A percentile compares a stretch with the other conserved stretches of the same genome.
These are phyloP conservation scores for Fraxinus floribunda DNA, from an alignment of 305 asterid genomes.

Conservation along the genomic window DNA sequence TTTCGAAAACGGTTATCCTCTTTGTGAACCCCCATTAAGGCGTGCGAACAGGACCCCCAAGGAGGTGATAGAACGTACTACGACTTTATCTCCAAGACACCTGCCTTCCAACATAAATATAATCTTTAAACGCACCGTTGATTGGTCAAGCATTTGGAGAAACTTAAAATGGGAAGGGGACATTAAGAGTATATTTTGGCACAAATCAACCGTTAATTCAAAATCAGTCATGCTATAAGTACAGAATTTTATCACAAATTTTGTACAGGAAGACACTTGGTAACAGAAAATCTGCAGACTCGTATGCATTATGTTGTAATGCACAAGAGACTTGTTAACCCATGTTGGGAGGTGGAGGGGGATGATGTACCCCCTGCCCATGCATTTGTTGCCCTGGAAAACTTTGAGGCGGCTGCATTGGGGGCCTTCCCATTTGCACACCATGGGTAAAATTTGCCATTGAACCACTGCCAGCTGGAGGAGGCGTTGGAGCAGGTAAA, in stretches of 20 bases:
- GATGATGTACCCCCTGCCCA: conserved; percentile 57
- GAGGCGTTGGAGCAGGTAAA: conserved; percentile 96
- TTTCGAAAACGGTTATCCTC: too few relatives aligned
- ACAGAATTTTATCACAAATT: too few relatives aligned
- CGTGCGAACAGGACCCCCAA: too few relatives aligned
- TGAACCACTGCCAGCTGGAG: conserved; percentile 64
- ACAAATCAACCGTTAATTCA: not conserved
- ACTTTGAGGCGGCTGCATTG: conserved; percentile 73
- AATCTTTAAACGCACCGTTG: not conserved
- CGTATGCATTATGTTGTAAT: not conserved
- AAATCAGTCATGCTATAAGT: not conserved
- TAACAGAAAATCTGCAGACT: not conserved
- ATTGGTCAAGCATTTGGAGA: not conserved
- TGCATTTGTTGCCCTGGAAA: conserved; percentile 71
- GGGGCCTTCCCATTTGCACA: conserved; percentile 76
- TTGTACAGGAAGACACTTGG: not conserved
- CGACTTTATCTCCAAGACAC: too few relatives aligned
- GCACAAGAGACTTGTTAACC: conserved; percentile 37
- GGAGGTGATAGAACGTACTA: too few relatives aligned
- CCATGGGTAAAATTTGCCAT: conserved; percentile 85
- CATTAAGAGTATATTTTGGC: not conserved
- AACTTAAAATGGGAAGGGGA: not conserved
- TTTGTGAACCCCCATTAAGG: too few relatives aligned
- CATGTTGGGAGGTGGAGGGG: conserved; percentile 76
- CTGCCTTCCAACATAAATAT: too few relatives aligned